These are phyloP conservation scores for Debaryomyces maramus DNA, from an alignment of 805 yeast genomes.

Conservation along the genomic window DNA sequence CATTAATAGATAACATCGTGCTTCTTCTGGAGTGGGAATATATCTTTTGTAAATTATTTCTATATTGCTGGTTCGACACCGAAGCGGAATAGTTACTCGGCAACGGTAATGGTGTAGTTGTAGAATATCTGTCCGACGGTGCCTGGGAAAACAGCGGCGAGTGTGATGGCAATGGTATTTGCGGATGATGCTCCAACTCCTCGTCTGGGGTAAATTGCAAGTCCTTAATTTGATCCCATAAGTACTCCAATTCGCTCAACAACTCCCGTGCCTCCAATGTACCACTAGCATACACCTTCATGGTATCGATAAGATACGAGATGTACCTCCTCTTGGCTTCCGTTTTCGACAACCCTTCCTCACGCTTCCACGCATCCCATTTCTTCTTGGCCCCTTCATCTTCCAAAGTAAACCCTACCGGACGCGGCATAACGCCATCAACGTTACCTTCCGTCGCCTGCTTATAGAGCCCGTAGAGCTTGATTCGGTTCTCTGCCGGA, in stretches of 20 bases:
- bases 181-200: conserved; percentile 22
- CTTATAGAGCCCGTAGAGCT: conserved; percentile 78
- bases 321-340: conserved; percentile 78
- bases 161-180: conserved; percentile 29
- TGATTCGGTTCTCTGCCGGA: conserved; percentile 66
- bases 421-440: conserved; percentile 64
- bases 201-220: conserved; percentile 33
- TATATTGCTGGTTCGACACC: conserved; percentile 27
- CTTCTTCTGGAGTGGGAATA: conserved; percentile 45
- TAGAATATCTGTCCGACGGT: conserved; percentile 36
- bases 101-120: conserved; percentile 31
- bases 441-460: conserved; percentile 91
- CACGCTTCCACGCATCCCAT: conserved; percentile 84
- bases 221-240: conserved; percentile 74
- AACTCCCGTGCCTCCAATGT: conserved; percentile 66
- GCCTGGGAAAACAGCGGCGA: conserved; percentile 37
- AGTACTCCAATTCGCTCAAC: conserved; percentile 63
- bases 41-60: conserved; percentile 40
- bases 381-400: conserved; percentile 69
- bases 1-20: conserved; percentile 35
- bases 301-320: conserved; percentile 65
- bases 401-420: conserved; percentile 57
- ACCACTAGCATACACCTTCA: conserved; percentile 67
- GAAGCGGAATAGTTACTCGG: conserved; percentile 30
- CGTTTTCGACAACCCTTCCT: conserved; percentile 63